Base-by-base conservation (phyloP, 352 stramenopile genomes). In the Pythium insidiosum region DNA sequence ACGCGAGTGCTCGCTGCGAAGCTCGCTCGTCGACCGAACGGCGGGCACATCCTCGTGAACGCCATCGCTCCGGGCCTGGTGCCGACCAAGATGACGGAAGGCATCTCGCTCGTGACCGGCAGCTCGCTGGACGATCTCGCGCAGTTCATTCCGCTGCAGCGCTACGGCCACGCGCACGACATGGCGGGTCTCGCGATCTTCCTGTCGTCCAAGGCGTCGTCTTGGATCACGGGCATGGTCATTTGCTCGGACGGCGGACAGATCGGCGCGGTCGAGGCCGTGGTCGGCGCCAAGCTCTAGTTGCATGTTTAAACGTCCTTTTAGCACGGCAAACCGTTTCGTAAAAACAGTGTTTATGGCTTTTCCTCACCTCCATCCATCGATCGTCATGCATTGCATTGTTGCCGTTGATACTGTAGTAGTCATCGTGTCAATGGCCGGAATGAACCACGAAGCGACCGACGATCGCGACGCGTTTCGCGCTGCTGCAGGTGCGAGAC, bases 11-110 rank as follows among this genome's bases (percentile, higher is more conserved):
- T 98, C 25, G 81, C 92, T 0, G 68, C 76, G 0, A 94, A 98
- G 59, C 75, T 98, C 6, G 88, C 77, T 43, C 68, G 68, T 21
- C 73, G 68, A 6, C 64, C 73, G 12, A 85, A 88, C 33, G 73
- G 75, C 25, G 76, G 90, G 23, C 70, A 86, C 56, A 97, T 98
- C 47, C 89, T 95, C 5, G 93, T 98, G n/a, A 98, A 98, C 64
- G 82, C 81, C 21, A 78, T 98, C 16, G 86, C 88, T 2, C 95
- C 91, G 5, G 94, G 95, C 15, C 86, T 96, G 50, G 82, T 98
- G 15, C 84, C 81, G 3, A 90, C 73, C 25, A 80, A 84, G 40
- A 97, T 98, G 94, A 77, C 77, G 6, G 57, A 86, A 22, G 84
- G 83, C 13, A 68, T 97, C 24, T 53, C 61, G 4, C 65, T 73